Evolutionary conservation across 768 basidiomycete species (phyloP), one percentile per base, ranked within the genome.

Genomic region (Hericium rajendrae): DNA sequence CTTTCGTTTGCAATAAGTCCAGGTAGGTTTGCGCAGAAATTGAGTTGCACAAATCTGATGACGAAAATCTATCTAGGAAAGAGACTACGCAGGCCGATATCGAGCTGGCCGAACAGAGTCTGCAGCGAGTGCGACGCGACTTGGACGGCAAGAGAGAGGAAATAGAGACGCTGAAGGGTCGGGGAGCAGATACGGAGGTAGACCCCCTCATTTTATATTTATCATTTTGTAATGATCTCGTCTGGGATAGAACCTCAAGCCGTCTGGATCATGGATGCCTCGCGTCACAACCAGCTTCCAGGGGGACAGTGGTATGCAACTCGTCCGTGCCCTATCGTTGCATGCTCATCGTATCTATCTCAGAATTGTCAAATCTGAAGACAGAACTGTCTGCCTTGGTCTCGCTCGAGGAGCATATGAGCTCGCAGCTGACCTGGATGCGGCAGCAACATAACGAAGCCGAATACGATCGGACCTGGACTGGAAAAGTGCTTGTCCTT

Each of bases 91-190:
- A 81, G 20, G 72, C 72, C 39, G 81, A 84, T 54, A 71, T 88
- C 4, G 69, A 74, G 50, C 74, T 75, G 1, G 78, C 80, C 0
- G 80, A 86, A 67, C 77, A 78, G 41, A 78, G 84, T 1, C 71
- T 88, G 8, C 72, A 77, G 20, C 80, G 79, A 15, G 73, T 88
- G 22, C 77, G 78, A n/a, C 76, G 74, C 50, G 86, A 90, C 65
- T 71, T 88, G 15, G 67, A 64, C 4, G 66, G 72, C 22, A 66
- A 77, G 43, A 69, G 71, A 46, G 65, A 59, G 4, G 74, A 76
- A 13, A 20, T 62, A 9, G 43, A 48, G 5, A 41, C 41, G 12
- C 66, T 72, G 6, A 63, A 67, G 50, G 62, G 66, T 28, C 61
- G 71, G 26, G 66, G 72, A 38, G 67, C 63, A 13, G 59, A 65